Evolutionary conservation across 2,329 filamentous ascomycete species (phyloP).

Genomic region (Tolypocladium album): DNA sequence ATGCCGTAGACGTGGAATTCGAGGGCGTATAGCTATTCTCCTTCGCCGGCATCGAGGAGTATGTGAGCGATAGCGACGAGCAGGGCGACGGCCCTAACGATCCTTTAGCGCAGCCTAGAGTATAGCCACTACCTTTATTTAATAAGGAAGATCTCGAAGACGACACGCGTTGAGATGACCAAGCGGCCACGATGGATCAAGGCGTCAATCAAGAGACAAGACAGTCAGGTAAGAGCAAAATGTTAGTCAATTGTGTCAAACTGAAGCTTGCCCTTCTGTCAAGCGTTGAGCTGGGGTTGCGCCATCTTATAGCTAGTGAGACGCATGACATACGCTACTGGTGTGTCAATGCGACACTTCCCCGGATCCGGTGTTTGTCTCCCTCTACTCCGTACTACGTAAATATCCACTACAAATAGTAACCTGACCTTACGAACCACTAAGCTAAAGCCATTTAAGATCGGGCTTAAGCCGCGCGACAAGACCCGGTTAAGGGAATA

Average conservation of each 20-base stretch:
- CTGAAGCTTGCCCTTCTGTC: no score
- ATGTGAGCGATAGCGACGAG: not conserved
- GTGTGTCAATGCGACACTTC: no score
- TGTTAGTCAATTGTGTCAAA: no score
- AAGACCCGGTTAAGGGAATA: constrained; percentile 33
- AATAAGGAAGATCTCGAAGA: not conserved
- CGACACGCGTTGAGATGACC: not conserved
- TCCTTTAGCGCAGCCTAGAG: not conserved
- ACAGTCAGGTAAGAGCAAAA: no score
- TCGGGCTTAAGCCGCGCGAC: constrained; percentile 40
- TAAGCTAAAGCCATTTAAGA: constrained; percentile 53
- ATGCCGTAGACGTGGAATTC: constrained; percentile 17
- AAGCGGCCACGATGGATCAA: no score
- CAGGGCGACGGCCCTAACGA: not conserved
- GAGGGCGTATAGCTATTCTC: constrained; percentile 6
- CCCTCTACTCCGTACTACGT: no score
- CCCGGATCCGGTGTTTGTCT: no score
- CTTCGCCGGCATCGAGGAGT: constrained; percentile 1
- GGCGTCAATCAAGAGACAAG: no score
- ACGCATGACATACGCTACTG: no score
- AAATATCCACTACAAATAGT: constrained; percentile 20
- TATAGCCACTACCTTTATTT: not conserved
- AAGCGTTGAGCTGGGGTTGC: no score
- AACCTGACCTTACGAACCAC: constrained; percentile 48
- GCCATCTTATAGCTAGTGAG: no score